A percentile compares a stretch with the other conserved stretches of the same genome.
phyloP scores from a whole-genome alignment of 106 monocot species.

The Iris macrosiphon region DNA sequence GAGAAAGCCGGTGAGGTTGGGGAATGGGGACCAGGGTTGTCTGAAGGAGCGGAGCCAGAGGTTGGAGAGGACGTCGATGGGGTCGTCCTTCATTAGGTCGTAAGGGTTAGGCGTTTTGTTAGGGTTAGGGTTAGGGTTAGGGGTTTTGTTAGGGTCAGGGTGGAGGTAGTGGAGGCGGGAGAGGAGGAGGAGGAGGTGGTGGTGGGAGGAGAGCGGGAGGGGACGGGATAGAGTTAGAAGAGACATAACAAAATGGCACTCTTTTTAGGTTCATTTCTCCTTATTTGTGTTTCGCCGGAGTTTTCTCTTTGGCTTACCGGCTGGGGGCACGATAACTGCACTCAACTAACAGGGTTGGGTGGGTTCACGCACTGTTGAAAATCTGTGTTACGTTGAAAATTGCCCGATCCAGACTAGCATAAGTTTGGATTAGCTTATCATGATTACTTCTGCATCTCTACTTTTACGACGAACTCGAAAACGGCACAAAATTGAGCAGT shows the following conservation, averaged over 20 bases:
- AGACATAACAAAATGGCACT: too few relatives aligned
- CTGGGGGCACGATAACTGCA: background rate
- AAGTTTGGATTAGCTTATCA: too few relatives aligned
- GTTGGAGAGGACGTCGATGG: slow-evolving; percentile 43
- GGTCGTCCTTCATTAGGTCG: slow-evolving; percentile 50
- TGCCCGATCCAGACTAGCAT: too few relatives aligned
- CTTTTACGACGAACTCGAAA: too few relatives aligned
- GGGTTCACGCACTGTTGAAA: too few relatives aligned
- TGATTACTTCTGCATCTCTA: too few relatives aligned
- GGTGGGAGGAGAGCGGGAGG: slow-evolving; percentile 9
- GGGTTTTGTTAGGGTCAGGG: background rate
- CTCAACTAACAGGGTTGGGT: too few relatives aligned
- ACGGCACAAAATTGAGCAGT: too few relatives aligned
- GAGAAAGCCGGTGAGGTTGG: slow-evolving; percentile 82
- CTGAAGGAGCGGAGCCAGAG: slow-evolving; percentile 72
- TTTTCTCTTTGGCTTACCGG: background rate
- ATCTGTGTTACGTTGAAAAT: too few relatives aligned
- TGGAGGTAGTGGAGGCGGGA: background rate
- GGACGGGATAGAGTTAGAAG: background rate
- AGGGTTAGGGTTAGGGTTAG: slow-evolving; percentile 2
- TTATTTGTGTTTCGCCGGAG: background rate
- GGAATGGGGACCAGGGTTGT: slow-evolving; percentile 19
- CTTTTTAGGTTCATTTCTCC: too few relatives aligned
- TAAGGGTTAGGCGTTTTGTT: slow-evolving; percentile 33
- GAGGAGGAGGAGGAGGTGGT: slow-evolving; percentile 7